Percentiles rank a stretch among this genome's conserved stretches.
These are phyloP conservation scores for Boletus rufocinnamomeus DNA, from an alignment of 768 basidiomycete genomes.

Conservation along the genomic window DNA sequence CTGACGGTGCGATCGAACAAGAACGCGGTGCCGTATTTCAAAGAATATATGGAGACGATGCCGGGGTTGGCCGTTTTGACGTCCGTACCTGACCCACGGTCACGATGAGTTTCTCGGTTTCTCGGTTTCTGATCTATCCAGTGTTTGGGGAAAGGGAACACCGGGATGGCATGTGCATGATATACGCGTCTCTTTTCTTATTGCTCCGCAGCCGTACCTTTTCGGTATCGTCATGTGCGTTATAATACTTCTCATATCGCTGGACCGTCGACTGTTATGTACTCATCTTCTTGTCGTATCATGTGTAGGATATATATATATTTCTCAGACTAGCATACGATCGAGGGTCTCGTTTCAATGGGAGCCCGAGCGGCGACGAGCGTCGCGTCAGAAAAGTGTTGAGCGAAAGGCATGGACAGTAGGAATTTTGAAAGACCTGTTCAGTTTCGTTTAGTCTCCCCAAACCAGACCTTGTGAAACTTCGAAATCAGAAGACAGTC, in stretches of 20 bases:
- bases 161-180: neutral
- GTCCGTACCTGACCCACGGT: neutral
- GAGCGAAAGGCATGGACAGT: no score
- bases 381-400: no score
- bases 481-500: no score
- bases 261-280: neutral
- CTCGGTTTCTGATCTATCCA: neutral
- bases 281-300: neutral
- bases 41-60: constrained; percentile 24
- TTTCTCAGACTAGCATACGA: neutral
- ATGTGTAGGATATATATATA: neutral
- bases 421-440: no score
- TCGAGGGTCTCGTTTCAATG: no score
- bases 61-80: constrained; percentile 26
- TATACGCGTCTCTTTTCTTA: neutral
- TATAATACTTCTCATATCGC: neutral
- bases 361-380: no score
- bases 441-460: no score
- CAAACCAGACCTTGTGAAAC: no score
- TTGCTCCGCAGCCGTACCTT: no score
- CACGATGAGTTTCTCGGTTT: neutral
- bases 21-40: constrained; percentile 21
- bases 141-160: neutral
- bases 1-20: constrained; percentile 30
- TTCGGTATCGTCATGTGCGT: neutral